Evolutionary conservation across 306 rosid genomes (phyloP).

Genomic region (Calophaca sinica): DNA sequence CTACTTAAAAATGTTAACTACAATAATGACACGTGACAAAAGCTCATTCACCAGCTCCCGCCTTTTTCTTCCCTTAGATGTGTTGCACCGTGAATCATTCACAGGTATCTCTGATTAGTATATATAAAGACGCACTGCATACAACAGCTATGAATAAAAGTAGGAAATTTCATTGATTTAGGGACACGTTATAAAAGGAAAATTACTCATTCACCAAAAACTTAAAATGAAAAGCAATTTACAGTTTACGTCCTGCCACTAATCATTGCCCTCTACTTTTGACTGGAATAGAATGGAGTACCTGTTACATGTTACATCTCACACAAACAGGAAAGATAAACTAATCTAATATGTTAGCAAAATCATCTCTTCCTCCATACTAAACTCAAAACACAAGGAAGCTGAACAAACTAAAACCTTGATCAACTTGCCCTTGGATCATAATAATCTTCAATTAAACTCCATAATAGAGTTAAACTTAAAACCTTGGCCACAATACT

Average conservation of each 20-base stretch:
- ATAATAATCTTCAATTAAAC: constrained; percentile 34
- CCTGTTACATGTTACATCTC: constrained; percentile 26
- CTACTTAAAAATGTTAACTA: too few species aligned
- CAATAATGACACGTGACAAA: too few species aligned
- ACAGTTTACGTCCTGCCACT: constrained; percentile 44
- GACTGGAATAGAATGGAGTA: constrained; percentile 33
- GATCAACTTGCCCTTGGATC: constrained; percentile 46
- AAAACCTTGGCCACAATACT: constrained; percentile 13
- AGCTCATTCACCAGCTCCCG: too few species aligned
- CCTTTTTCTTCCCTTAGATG: too few species aligned
- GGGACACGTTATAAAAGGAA: constrained; percentile 31
- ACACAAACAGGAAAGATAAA: constrained; percentile 34
- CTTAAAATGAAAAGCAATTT: constrained; percentile 13
- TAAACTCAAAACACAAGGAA: constrained; percentile 38
- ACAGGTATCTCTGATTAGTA: too few species aligned
- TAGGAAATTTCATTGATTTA: constrained; percentile 4
- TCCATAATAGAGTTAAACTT: constrained; percentile 21
- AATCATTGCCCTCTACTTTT: constrained; percentile 24
- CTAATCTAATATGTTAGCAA: constrained; percentile 38
- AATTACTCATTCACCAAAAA: constrained; percentile 26
- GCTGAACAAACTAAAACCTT: constrained; percentile 43
- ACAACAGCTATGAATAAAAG: neutral
- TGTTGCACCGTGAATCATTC: too few species aligned
- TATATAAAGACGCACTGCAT: too few species aligned
- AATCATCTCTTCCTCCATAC: constrained; percentile 41